Evolutionary conservation across 2,329 filamentous ascomycete genomes (phyloP).

Genomic region (Curvularia eragrostidis): DNA sequence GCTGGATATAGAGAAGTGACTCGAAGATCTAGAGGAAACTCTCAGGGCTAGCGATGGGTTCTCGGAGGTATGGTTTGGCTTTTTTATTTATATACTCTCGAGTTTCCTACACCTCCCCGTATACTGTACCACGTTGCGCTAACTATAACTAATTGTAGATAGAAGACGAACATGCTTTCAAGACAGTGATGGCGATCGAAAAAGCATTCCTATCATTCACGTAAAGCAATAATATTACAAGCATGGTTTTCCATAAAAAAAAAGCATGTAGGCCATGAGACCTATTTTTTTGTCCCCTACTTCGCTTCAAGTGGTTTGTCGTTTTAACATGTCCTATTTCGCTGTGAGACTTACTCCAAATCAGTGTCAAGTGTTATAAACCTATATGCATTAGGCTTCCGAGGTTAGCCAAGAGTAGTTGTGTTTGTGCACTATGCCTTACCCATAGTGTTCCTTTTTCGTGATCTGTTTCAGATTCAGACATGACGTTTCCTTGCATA

Average conservation of each 20-base stretch:
- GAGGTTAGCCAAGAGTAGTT: too few species aligned
- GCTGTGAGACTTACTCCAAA: too few species aligned
- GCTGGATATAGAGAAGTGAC: neutral
- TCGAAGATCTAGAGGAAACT: neutral
- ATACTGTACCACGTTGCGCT: neutral
- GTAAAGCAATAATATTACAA: neutral
- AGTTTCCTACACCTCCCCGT: neutral
- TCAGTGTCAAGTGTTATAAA: too few species aligned
- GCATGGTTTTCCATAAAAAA: neutral
- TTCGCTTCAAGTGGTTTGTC: neutral
- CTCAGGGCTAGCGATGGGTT: too few species aligned
- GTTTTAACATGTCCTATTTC: too few species aligned
- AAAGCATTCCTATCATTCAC: neutral
- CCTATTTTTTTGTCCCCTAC: neutral
- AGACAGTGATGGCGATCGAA: neutral
- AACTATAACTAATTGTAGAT: neutral
- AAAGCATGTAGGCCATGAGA: neutral
- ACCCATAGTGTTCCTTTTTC: neutral
- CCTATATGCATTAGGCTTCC: too few species aligned
- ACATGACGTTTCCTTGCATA: neutral
- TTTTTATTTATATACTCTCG: neutral
- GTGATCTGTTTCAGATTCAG: neutral
- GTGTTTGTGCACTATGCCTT: neutral
- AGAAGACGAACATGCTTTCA: neutral
- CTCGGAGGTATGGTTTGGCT: neutral